Evolutionary conservation across 2,329 filamentous ascomycete species (phyloP).

Genomic region (Exophiala sideris): DNA sequence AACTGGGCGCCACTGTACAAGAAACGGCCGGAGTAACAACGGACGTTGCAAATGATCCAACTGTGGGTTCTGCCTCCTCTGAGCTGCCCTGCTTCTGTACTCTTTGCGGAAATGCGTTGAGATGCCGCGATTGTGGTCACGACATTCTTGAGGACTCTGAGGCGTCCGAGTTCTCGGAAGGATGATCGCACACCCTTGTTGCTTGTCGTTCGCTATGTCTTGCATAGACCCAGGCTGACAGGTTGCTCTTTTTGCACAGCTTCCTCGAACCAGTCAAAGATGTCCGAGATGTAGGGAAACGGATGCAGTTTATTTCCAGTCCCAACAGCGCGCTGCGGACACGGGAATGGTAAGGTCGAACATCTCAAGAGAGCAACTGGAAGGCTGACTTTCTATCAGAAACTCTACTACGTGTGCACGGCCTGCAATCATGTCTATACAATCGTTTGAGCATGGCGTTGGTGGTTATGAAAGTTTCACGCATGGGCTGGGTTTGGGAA

Average conservation of each 20-base stretch:
- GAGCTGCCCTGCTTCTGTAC: conserved; percentile 51
- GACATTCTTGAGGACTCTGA: conserved; percentile 36
- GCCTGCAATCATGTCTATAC: conserved; percentile 82
- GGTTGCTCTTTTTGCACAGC: conserved; percentile 54
- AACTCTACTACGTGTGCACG: conserved; percentile 93
- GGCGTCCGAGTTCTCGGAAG: conserved; percentile 4
- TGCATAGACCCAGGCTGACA: conserved; percentile 34
- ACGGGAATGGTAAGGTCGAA: conserved; percentile 86
- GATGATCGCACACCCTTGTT: conserved; percentile 4
- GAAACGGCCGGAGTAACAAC: conserved; percentile 97
- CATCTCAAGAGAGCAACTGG: background rate
- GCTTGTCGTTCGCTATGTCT: conserved; percentile 21
- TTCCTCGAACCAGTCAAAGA: conserved; percentile 80
- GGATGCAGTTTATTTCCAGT: conserved; percentile 98
- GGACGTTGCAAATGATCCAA: conserved; percentile 95
- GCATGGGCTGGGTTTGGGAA: no score
- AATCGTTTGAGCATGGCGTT: conserved; percentile 19
- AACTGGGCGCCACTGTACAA: conserved; percentile 83
- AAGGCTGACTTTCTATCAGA: conserved; percentile 51
- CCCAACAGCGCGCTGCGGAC: conserved; percentile 91
- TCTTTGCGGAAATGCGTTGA: conserved; percentile 56
- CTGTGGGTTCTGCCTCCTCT: conserved; percentile 66
- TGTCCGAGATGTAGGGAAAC: conserved; percentile 82
- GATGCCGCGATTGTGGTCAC: conserved; percentile 52
- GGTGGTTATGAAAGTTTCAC: background rate